Conservation (phyloP, 2,329 filamentous ascomycete species). For the Paecilomyces fulvus region DNA sequence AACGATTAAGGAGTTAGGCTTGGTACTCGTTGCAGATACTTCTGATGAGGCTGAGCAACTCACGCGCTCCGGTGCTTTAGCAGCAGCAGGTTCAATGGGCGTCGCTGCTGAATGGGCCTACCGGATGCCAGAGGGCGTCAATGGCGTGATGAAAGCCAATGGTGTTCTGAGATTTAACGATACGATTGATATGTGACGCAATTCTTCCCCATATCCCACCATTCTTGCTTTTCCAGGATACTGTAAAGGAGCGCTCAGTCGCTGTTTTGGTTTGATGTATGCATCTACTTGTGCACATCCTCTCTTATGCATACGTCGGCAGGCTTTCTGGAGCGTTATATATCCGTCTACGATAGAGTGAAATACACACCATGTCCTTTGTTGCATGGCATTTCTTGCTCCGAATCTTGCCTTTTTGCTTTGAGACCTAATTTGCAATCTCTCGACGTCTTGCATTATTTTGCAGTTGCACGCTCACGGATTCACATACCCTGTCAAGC, state of each 20-base stretch:
- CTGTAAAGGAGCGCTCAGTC: background rate
- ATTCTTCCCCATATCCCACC: background rate
- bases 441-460: background rate
- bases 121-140: constrained; percentile 68
- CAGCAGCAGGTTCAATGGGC: constrained; percentile 18
- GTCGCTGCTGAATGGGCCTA: constrained; percentile 31
- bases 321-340: background rate
- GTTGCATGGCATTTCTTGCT: background rate
- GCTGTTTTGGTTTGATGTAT: background rate
- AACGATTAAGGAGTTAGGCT: constrained; percentile 85
- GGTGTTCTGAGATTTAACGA: constrained; percentile 91
- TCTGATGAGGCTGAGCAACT: constrained; percentile 47
- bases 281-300: background rate
- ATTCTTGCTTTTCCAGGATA: background rate
- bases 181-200: constrained; percentile 62
- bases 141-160: constrained; percentile 76
- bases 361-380: background rate
- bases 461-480: background rate
- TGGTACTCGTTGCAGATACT: constrained; percentile 85
- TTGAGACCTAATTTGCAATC: background rate
- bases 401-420: background rate
- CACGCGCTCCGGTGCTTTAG: constrained; percentile 13
- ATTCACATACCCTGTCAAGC: background rate
- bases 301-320: background rate
- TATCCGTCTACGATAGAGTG: background rate